Evolutionary conservation across 2,329 filamentous ascomycete genomes (phyloP).

Genomic region (Phialophora chinensis): DNA sequence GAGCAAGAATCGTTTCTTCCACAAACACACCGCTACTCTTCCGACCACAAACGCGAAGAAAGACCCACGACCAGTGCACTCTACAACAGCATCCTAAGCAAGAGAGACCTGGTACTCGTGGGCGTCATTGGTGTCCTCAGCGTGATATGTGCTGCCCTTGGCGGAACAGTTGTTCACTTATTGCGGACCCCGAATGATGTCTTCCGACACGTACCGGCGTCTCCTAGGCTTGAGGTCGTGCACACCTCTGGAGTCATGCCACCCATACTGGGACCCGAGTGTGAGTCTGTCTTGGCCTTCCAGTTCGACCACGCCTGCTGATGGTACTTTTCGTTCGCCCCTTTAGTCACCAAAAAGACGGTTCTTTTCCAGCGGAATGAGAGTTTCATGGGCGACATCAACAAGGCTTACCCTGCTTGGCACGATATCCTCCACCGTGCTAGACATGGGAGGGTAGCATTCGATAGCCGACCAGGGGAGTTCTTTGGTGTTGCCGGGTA

Average conservation of each 20-base stretch:
- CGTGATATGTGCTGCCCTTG: no score
- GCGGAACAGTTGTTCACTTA: no score
- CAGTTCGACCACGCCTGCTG: not conserved
- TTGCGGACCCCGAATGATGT: constrained; percentile 10
- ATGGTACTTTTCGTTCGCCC: not conserved
- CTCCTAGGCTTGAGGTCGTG: constrained; percentile 8
- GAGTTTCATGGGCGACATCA: constrained; percentile 10
- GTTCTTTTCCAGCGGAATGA: constrained; percentile 13
- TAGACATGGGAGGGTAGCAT: constrained; percentile 6
- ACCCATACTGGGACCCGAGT: constrained; percentile 14
- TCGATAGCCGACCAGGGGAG: constrained; percentile 11
- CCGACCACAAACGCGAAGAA: no score
- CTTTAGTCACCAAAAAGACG: constrained; percentile 15
- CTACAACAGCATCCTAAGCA: no score
- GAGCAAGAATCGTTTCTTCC: no score
- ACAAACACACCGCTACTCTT: no score
- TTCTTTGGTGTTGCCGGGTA: constrained; percentile 14
- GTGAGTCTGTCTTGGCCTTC: not conserved
- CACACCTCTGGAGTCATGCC: constrained; percentile 11
- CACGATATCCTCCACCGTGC: constrained; percentile 13
- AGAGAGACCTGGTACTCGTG: no score
- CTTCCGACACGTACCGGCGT: constrained; percentile 12
- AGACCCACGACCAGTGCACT: no score
- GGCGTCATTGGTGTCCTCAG: no score
- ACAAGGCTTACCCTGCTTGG: constrained; percentile 8